A percentile compares a stretch with the other conserved stretches of the same genome.
These are phyloP conservation scores for Phytophthora syringae DNA, from an alignment of 352 stramenopile species.

Conservation along the genomic window DNA sequence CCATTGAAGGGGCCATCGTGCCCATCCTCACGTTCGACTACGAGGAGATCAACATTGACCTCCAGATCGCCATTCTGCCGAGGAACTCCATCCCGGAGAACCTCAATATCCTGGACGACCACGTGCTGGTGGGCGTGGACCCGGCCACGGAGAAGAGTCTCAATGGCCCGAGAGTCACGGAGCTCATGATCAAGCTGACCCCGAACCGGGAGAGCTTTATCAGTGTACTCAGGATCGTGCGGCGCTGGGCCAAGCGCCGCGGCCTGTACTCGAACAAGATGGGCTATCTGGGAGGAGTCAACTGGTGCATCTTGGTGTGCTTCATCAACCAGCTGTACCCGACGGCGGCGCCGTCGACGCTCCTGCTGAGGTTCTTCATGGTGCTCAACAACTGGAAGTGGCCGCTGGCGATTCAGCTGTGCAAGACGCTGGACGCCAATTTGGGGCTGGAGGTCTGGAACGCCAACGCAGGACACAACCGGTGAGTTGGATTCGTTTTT, in stretches of 20 bases:
- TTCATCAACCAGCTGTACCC: constrained; percentile 95
- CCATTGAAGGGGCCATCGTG: constrained; percentile 93
- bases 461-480: constrained; percentile 85
- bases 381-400: constrained; percentile 92
- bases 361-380: constrained; percentile 92
- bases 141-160: constrained; percentile 90
- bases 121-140: constrained; percentile 88
- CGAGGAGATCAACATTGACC: constrained; percentile 99
- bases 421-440: constrained; percentile 88
- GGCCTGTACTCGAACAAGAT: constrained; percentile 99
- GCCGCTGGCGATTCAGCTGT: constrained; percentile 90
- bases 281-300: constrained; percentile 98
- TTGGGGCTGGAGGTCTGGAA: constrained; percentile 91
- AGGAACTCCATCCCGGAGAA: constrained; percentile 90
- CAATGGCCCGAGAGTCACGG: constrained; percentile 91
- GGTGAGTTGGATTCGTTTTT: too few species aligned
- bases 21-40: constrained; percentile 99
- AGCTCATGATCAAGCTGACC: constrained; percentile 92
- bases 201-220: constrained; percentile 90
- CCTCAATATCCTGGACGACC: constrained; percentile 92
- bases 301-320: constrained; percentile 98
- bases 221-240: constrained; percentile 86
- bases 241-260: constrained; percentile 90
- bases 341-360: constrained; percentile 81
- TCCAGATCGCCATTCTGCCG: constrained; percentile 96